phyloP scores from a whole-genome alignment of 305 asterid genomes.

The Plantago coronopus region DNA sequence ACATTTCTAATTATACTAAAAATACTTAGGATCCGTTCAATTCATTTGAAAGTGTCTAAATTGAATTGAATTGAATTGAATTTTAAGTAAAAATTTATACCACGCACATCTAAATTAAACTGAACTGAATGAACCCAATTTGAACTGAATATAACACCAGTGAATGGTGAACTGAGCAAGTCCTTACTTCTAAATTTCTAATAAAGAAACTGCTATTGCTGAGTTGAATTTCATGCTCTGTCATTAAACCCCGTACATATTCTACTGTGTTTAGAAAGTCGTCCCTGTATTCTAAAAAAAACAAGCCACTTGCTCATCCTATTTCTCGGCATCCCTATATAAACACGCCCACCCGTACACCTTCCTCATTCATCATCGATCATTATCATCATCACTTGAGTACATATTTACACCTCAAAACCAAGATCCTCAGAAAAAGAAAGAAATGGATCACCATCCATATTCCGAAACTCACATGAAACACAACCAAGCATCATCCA shows the following conservation, averaged over 20 bases:
- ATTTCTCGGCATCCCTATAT: slow-evolving; percentile 17
- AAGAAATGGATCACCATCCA: slow-evolving; percentile 30
- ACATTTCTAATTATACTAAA: too few species aligned
- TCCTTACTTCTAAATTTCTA: too few species aligned
- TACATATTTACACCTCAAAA: background rate
- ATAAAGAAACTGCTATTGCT: background rate
- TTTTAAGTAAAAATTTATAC: too few species aligned
- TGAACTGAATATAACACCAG: too few species aligned
- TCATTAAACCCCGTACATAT: background rate
- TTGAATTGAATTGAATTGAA: too few species aligned
- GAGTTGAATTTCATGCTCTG: slow-evolving; percentile 6
- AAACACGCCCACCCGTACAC: background rate
- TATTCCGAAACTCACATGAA: slow-evolving; percentile 23
- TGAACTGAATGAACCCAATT: too few species aligned
- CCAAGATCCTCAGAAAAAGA: background rate
- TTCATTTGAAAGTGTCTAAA: too few species aligned
- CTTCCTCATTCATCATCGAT: background rate
- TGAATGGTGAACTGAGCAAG: too few species aligned
- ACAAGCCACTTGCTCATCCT: slow-evolving; percentile 1
- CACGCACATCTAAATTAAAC: too few species aligned
- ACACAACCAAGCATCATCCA: slow-evolving; percentile 26
- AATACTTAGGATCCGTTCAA: too few species aligned
- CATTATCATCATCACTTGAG: background rate
- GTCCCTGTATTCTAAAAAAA: too few species aligned
- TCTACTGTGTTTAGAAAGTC: background rate